Percentiles rank a stretch among this genome's conserved stretches.
Conservation (phyloP, 306 rosid genomes). For the Alnus glutinosa region DNA sequence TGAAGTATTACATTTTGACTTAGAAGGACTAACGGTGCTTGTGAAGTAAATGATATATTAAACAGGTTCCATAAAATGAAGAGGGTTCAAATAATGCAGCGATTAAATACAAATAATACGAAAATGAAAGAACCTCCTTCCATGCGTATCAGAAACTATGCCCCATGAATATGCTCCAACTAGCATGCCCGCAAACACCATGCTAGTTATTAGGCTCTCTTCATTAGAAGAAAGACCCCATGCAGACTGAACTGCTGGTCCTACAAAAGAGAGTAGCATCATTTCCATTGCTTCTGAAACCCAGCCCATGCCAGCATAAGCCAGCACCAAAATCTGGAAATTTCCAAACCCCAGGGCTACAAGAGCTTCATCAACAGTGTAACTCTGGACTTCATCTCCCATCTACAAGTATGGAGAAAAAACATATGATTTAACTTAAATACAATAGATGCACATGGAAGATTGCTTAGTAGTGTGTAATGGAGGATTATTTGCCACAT, state of each 20-base stretch:
- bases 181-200: slow-evolving; percentile 86
- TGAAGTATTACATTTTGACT: not conserved
- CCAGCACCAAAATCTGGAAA: slow-evolving; percentile 79
- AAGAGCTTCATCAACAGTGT: slow-evolving; percentile 90
- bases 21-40: not conserved
- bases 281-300: slow-evolving; percentile 97
- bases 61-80: slow-evolving; percentile 5
- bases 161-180: slow-evolving; percentile 94
- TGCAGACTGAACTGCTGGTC: slow-evolving; percentile 88
- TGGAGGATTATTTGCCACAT: not conserved
- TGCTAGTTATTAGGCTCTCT: slow-evolving; percentile 76
- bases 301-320: slow-evolving; percentile 96
- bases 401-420: slow-evolving; percentile 24
- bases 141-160: slow-evolving; percentile 80
- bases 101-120: not conserved
- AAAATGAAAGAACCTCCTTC: slow-evolving; percentile 59
- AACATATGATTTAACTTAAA: slow-evolving; percentile 15
- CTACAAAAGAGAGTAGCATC: slow-evolving; percentile 95
- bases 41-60: not conserved
- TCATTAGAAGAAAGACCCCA: slow-evolving; percentile 80
- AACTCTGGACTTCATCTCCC: slow-evolving; percentile 43
- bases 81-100: slow-evolving; percentile 8
- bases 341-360: slow-evolving; percentile 76
- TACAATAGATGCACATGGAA: not conserved
- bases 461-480: not conserved